These are phyloP conservation scores for Wolfiporia cocos DNA, from an alignment of 1,284 basidiomycete species.

Conservation along the genomic window DNA sequence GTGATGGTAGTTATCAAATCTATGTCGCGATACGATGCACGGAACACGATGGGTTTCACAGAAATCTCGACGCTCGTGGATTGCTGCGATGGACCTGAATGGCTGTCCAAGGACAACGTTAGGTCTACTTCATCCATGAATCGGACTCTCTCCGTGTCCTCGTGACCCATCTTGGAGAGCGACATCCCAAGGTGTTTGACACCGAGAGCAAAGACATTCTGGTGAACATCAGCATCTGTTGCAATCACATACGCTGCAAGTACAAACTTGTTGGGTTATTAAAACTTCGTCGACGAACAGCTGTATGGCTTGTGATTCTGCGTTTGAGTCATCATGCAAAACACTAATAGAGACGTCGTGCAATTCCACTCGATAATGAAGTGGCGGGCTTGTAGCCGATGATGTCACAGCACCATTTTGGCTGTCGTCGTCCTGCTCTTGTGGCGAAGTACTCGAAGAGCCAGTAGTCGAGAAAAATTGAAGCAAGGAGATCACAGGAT, in stretches of 20 bases:
- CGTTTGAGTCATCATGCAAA: constrained; percentile 79
- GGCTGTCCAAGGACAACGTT: constrained; percentile 83
- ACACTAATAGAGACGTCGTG: constrained; percentile 90
- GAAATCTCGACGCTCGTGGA: constrained; percentile 83
- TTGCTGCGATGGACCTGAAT: constrained; percentile 67
- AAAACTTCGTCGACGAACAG: constrained; percentile 82
- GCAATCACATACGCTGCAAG: no score
- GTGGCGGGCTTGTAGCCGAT: constrained; percentile 20
- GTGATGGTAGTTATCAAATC: constrained; percentile 85
- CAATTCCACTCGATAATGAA: constrained; percentile 82
- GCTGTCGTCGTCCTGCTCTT: constrained; percentile 15
- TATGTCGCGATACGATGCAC: constrained; percentile 92
- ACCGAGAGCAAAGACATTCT: constrained; percentile 83
- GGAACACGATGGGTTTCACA: constrained; percentile 82
- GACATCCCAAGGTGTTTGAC: constrained; percentile 92
- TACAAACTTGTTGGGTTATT: constrained; percentile 83
- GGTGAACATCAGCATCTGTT: neutral
- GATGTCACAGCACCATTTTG: constrained; percentile 17
- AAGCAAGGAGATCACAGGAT: constrained; percentile 86
- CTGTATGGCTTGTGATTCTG: constrained; percentile 84
- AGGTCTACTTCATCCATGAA: constrained; percentile 94
- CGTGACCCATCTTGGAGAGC: constrained; percentile 81
- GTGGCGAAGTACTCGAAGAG: constrained; percentile 13
- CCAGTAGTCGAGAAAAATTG: constrained; percentile 74
- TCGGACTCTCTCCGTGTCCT: constrained; percentile 76